Evolutionary conservation across 139 green algal genomes (phyloP).

Genomic region (Monoraphidium neglectum): DNA sequence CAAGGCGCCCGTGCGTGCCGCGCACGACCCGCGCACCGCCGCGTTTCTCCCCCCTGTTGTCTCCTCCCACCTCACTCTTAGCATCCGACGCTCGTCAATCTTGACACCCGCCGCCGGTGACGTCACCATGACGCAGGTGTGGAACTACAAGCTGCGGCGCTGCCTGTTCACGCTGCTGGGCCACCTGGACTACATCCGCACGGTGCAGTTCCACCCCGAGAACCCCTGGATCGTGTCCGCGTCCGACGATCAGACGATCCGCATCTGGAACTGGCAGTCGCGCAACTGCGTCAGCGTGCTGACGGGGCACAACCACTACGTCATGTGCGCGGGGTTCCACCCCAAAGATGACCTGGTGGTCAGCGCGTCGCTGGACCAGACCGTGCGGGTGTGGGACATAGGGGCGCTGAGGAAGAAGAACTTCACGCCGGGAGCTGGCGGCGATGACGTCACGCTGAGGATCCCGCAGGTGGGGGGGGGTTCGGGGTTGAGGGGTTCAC

Average conservation of each 20-base stretch:
- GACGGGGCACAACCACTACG: constrained; percentile 99
- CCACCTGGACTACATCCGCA: constrained; percentile 99
- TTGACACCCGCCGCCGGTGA: no score
- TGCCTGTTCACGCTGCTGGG: constrained; percentile 99
- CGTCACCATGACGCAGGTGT: constrained; percentile 93
- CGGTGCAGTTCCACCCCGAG: constrained; percentile 94
- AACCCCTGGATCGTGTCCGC: constrained; percentile 98
- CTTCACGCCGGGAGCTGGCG: constrained; percentile 65
- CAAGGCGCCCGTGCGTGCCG: no score
- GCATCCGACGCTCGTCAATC: no score
- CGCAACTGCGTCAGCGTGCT: constrained; percentile 96
- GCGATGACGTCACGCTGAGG: constrained; percentile 80
- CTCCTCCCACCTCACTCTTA: no score
- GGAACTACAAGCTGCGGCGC: constrained; percentile 98
- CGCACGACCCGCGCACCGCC: no score
- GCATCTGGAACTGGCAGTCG: constrained; percentile 99
- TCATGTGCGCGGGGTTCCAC: constrained; percentile 99
- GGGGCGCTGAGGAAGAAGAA: constrained; percentile 94
- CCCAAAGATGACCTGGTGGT: constrained; percentile 95
- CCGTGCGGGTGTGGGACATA: constrained; percentile 99
- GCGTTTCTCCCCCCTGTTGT: no score
- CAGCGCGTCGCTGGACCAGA: constrained; percentile 95
- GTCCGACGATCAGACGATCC: constrained; percentile 98
- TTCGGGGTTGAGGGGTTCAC: neutral
- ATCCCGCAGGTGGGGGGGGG: constrained; percentile 65